Base-by-base conservation (phyloP, 371 early-diverging fungal genomes). In the Amoeboaphelidium protococcarum region DNA sequence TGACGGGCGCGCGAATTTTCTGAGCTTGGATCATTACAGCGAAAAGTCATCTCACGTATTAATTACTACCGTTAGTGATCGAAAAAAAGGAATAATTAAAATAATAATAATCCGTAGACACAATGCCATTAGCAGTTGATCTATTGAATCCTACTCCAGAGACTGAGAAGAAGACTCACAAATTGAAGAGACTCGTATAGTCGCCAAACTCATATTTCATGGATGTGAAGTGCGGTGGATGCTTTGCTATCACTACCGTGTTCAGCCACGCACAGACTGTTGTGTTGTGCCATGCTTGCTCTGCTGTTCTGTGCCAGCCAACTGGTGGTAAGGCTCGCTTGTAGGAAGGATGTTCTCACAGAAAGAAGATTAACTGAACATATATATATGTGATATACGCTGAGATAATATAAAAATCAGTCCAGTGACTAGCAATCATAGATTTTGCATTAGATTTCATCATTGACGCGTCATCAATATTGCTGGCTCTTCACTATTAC, bases 131-230 rank as follows among this genome's bases (percentile, higher is more conserved):
- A 65, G 89, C 89, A 64, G 82, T 89, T 63, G 97, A 97, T 73
- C 83, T 97, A 69, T 79, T 94, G 58, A 92, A 94, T 80, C 99
- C 99, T 52, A 74, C 87, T 58, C 72, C 75, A 64, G 84, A 86
- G 62, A 72, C 75, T 65, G 84, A 94, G 72, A 75, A 75, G 72
- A 78, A 81, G 61, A 69, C 72, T 61, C 90, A 95, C 87, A 98
- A 99, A 81, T 80, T 91, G 58, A 98, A 97, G 84, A 78, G 97
- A 66, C 75, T 97, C 53, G 96, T 98, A 59, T 96, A 90, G 72
- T 78, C 79, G 62, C 90, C 95, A 57, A 94, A 98, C 83, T 94
- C 98, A 42, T 98, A 79, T 80, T 98, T 96, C 73, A 96, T 99
- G 95, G 94, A 98, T 62, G 96, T 99, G 56, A 94, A 94, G 76